phyloP scores from a whole-genome alignment of 495 filamentous ascomycete genomes.

The Bryoglossum gracile region DNA sequence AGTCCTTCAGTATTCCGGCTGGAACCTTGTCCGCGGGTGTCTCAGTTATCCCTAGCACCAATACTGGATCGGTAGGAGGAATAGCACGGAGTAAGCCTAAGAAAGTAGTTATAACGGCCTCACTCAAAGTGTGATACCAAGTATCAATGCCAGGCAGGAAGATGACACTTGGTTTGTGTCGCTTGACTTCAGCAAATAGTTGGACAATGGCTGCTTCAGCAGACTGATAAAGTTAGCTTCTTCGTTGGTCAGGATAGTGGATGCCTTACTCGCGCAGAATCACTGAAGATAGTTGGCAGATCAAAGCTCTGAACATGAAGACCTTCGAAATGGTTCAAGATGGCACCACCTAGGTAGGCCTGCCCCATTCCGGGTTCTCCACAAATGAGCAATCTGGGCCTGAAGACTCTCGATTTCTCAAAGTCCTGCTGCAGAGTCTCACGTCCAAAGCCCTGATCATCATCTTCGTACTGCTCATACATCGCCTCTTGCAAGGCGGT shows the following conservation, averaged over 20 bases:
- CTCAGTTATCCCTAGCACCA: slow-evolving; percentile 78
- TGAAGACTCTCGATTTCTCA: slow-evolving; percentile 79
- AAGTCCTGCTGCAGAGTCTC: slow-evolving; percentile 89
- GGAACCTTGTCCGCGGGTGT: slow-evolving; percentile 45
- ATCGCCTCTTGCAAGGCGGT: slow-evolving; percentile 92
- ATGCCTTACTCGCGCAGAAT: slow-evolving; percentile 48
- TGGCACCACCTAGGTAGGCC: slow-evolving; percentile 77
- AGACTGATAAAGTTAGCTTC: slow-evolving; percentile 39
- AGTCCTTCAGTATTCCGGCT: slow-evolving; percentile 55
- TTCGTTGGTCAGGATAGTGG: not conserved
- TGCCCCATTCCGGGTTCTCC: slow-evolving; percentile 88
- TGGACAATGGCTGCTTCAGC: slow-evolving; percentile 83
- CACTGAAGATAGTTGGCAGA: slow-evolving; percentile 63
- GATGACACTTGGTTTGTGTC: slow-evolving; percentile 93
- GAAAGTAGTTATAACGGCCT: slow-evolving; percentile 68
- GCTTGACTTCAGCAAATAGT: slow-evolving; percentile 82
- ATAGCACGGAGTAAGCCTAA: slow-evolving; percentile 67
- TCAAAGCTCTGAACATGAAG: slow-evolving; percentile 95
- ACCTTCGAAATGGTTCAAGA: slow-evolving; percentile 85
- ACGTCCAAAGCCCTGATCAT: slow-evolving; percentile 67
- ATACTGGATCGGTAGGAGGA: slow-evolving; percentile 77
- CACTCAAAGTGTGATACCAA: slow-evolving; percentile 71
- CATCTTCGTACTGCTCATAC: slow-evolving; percentile 77
- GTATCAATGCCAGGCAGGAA: slow-evolving; percentile 84
- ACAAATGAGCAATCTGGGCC: slow-evolving; percentile 74